Evolutionary conservation across 2,329 filamentous ascomycete genomes (phyloP), one percentile per base, ranked within the genome.

Genomic region (Kalaharituber pfeilii): DNA sequence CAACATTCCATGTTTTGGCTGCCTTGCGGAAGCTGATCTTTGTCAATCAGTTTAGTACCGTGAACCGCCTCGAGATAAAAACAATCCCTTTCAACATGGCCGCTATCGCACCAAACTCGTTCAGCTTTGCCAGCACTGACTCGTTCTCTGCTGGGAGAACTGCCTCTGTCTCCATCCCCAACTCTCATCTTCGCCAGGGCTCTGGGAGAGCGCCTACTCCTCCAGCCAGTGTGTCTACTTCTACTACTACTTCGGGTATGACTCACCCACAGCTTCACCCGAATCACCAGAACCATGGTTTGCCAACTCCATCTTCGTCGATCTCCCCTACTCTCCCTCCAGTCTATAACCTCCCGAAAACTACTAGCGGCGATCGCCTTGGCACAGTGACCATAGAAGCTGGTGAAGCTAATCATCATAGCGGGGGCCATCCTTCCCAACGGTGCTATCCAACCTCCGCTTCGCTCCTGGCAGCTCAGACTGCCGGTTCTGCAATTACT

Each of bases 401-500:
- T 13, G 42, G 25, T 22, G 15, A 47, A 20, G 15, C 3, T 47
- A 47, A 22, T 47, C 24, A 20, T 22, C 42, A 47, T 47, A 47
- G n/a, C 24, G 24, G 42, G 18, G 18, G n/a, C 5, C 33, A 39
- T 39, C 33, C 20, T 39, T 13, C 33, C 1, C 33, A 39, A 18
- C 42, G 25, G 25, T 25, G 22, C 42, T 47, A 47, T 22, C 24
- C n/a, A 13, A 20, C 42, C 24, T 20, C 42, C 6, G n/a, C 42
- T 4, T 42, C 45, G 42, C 54, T 51, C 15, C 39, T 58, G 36
- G 50, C 53, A 39, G 36, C 58, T 36, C 88, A 95, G 68, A 79
- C 82, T 49, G 76, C 82, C 27, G 86, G 86, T 62, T 47, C 47
- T 8, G 78, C 81, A 65, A 95, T 98, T 68, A 93, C 86, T 49